Percentiles rank a stretch among this genome's conserved stretches.
phyloP scores from a whole-genome alignment of 768 basidiomycete species.

The Boletus vermiculosoides region DNA sequence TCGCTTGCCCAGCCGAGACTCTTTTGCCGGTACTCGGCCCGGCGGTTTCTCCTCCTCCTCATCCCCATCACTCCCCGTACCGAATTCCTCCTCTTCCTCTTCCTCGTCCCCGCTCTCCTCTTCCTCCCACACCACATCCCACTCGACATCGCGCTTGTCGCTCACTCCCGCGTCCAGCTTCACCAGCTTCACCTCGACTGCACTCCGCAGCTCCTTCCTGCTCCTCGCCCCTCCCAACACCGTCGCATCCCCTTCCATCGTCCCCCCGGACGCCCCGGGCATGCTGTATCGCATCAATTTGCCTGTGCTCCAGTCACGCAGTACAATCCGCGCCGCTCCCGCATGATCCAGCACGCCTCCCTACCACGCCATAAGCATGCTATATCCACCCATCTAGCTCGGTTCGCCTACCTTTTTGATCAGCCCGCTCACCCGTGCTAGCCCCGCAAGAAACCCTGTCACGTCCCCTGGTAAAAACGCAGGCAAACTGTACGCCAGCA shows the following conservation, averaged over 20 bases:
- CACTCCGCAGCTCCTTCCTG: slow-evolving; percentile 68
- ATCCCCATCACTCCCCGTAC: slow-evolving; percentile 29
- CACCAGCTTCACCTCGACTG: slow-evolving; percentile 52
- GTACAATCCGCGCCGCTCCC: slow-evolving; percentile 72
- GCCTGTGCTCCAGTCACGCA: slow-evolving; percentile 82
- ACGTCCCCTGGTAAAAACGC: slow-evolving; percentile 70
- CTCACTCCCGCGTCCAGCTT: slow-evolving; percentile 42
- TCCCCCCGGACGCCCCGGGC: slow-evolving; percentile 37
- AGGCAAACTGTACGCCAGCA: slow-evolving; percentile 84
- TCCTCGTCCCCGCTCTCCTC: slow-evolving; percentile 39
- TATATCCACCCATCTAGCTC: neutral
- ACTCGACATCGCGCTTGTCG: slow-evolving; percentile 43
- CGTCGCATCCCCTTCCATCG: slow-evolving; percentile 41
- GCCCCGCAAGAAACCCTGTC: slow-evolving; percentile 68
- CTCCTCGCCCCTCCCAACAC: slow-evolving; percentile 49
- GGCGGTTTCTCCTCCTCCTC: slow-evolving; percentile 39
- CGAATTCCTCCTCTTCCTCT: slow-evolving; percentile 35
- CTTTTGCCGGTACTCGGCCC: slow-evolving; percentile 32
- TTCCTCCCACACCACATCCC: slow-evolving; percentile 38
- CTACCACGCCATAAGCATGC: slow-evolving; percentile 38
- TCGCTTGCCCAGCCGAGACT: slow-evolving; percentile 27
- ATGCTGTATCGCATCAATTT: slow-evolving; percentile 71
- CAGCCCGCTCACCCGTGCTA: slow-evolving; percentile 73
- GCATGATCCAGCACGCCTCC: slow-evolving; percentile 69
- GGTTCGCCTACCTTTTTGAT: slow-evolving; percentile 64